Conservation (phyloP, 2,329 filamentous ascomycete species). For the Phaeosphaeria sp. region DNA sequence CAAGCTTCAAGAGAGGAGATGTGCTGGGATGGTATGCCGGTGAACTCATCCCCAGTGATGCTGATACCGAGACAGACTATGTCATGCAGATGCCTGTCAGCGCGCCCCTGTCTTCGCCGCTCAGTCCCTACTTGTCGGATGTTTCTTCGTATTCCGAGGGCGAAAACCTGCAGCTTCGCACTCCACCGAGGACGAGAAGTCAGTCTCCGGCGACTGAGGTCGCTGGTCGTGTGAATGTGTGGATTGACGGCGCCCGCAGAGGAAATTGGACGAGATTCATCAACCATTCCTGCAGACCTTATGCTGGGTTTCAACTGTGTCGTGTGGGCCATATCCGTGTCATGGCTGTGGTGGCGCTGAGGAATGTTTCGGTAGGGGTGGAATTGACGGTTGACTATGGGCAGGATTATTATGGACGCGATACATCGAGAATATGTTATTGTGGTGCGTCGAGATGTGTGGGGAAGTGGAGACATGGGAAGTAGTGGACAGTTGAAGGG, state of each 20-base stretch:
- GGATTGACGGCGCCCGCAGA: constrained; percentile 11
- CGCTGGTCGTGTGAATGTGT: neutral
- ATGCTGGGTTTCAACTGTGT: constrained; percentile 11
- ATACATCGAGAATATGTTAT: constrained; percentile 10
- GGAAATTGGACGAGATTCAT: constrained; percentile 29
- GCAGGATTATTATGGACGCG: constrained; percentile 14
- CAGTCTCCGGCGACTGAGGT: neutral
- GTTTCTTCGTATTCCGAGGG: neutral
- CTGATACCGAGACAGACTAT: constrained; percentile 7
- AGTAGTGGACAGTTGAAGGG: neutral
- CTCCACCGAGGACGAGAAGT: neutral
- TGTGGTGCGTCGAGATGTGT: constrained; percentile 19
- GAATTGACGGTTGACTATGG: constrained; percentile 25
- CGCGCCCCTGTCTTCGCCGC: neutral
- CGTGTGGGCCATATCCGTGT: constrained; percentile 15
- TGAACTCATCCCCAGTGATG: constrained; percentile 5
- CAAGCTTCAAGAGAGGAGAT: constrained; percentile 6
- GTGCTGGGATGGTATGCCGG: constrained; percentile 25
- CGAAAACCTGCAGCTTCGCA: neutral
- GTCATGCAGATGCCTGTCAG: constrained; percentile 24
- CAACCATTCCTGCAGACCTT: constrained; percentile 18
- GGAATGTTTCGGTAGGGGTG: constrained; percentile 7
- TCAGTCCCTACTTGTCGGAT: neutral
- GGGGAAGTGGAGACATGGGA: neutral
- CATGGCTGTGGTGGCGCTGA: constrained; percentile 16